Percentiles rank a stretch among this genome's conserved stretches.
These are phyloP conservation scores for Pseudophaeomoniella oleicola DNA, from an alignment of 2,329 filamentous ascomycete species.

Conservation along the genomic window DNA sequence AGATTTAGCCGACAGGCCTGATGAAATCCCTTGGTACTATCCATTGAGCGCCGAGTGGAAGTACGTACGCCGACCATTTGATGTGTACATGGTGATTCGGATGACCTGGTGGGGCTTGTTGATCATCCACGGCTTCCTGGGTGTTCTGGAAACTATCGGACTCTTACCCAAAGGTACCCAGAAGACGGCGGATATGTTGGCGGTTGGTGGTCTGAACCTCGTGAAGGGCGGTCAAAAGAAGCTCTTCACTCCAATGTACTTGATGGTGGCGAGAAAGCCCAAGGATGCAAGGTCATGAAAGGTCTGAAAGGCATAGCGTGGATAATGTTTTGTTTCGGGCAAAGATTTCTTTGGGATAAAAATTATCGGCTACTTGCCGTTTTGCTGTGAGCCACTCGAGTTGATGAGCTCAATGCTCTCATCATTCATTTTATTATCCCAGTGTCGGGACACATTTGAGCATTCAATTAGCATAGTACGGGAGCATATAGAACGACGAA, in stretches of 20 bases:
- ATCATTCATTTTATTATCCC: too few relatives aligned
- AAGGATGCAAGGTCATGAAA: slow-evolving; percentile 3
- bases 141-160: slow-evolving; percentile 57
- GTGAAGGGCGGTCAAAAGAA: slow-evolving; percentile 77
- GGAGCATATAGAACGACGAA: too few relatives aligned
- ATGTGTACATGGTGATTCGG: slow-evolving; percentile 63
- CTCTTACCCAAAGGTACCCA: slow-evolving; percentile 71
- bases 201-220: slow-evolving; percentile 65
- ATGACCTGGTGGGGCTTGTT: slow-evolving; percentile 78
- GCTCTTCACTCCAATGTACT: slow-evolving; percentile 97
- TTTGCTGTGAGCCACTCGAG: too few relatives aligned
- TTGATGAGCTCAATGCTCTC: too few relatives aligned
- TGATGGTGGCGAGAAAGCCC: slow-evolving; percentile 89
- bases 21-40: slow-evolving; percentile 84
- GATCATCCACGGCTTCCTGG: slow-evolving; percentile 62
- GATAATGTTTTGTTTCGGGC: too few relatives aligned
- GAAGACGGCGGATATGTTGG: slow-evolving; percentile 88
- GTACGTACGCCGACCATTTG: slow-evolving; percentile 65
- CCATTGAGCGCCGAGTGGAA: slow-evolving; percentile 72
- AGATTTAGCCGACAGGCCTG: slow-evolving; percentile 65
- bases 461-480: too few relatives aligned
- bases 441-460: too few relatives aligned
- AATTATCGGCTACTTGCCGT: too few relatives aligned
- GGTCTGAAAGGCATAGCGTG: too few relatives aligned
- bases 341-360: too few relatives aligned